Percentiles rank a stretch among this genome's conserved stretches.
These are phyloP conservation scores for Daldinia caldariorum DNA, from an alignment of 495 filamentous ascomycete species.

Conservation along the genomic window DNA sequence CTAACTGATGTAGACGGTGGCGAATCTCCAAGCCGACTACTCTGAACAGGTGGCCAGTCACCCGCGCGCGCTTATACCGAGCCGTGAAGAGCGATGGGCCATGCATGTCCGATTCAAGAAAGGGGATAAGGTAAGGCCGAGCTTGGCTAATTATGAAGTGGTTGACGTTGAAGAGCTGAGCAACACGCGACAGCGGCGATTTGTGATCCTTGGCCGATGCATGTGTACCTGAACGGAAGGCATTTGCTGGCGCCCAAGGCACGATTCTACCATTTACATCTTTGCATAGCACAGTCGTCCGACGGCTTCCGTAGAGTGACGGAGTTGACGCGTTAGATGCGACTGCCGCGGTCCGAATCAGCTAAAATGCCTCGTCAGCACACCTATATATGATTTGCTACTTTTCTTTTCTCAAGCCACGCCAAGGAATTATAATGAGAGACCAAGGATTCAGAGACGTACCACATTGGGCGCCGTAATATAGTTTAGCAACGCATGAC, in stretches of 20 bases:
- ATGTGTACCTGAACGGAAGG: constrained; percentile 75
- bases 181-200: constrained; percentile 82
- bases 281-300: constrained; percentile 83
- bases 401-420: not conserved
- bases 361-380: constrained; percentile 51
- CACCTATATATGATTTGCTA: not conserved
- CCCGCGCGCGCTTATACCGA: constrained; percentile 63
- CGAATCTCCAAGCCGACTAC: constrained; percentile 79
- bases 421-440: not conserved
- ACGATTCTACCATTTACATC: constrained; percentile 78
- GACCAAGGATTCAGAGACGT: constrained; percentile 51
- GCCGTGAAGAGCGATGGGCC: constrained; percentile 71
- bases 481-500: constrained; percentile 90
- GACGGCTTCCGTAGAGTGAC: constrained; percentile 66
- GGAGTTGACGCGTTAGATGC: constrained; percentile 86
- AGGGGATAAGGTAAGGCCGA: constrained; percentile 83
- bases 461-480: constrained; percentile 94
- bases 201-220: constrained; percentile 76
- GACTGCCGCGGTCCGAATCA: constrained; percentile 93
- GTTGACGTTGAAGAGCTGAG: constrained; percentile 93
- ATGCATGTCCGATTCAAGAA: constrained; percentile 82
- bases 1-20: constrained; percentile 84
- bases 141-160: constrained; percentile 86
- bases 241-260: constrained; percentile 78
- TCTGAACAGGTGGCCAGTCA: constrained; percentile 71